A percentile compares a stretch with the other conserved stretches of the same genome.
Conservation (phyloP, 352 stramenopile species). For the Aphanomyces cochlioides region DNA sequence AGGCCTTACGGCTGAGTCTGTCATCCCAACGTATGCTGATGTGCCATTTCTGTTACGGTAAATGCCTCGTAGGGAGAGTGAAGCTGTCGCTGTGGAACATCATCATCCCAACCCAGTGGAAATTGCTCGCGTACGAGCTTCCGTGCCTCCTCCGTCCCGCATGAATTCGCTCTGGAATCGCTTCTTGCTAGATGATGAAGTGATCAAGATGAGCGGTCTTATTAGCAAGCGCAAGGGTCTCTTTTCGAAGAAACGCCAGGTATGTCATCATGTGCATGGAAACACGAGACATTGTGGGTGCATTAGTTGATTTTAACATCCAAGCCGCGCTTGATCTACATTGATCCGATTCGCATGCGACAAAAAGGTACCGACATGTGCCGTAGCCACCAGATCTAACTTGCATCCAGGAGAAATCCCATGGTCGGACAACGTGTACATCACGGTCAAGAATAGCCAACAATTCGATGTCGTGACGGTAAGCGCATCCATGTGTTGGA, state of each 20-base stretch:
- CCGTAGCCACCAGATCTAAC: background rate
- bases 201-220: constrained; percentile 81
- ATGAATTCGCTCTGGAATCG: constrained; percentile 82
- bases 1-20: constrained; percentile 61
- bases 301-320: constrained; percentile 75
- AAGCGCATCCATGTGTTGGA: background rate
- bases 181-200: constrained; percentile 82
- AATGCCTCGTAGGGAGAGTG: constrained; percentile 16
- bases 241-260: constrained; percentile 85
- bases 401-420: constrained; percentile 59
- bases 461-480: constrained; percentile 86
- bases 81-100: background rate
- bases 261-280: constrained; percentile 23
- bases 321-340: constrained; percentile 85
- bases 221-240: constrained; percentile 60
- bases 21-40: constrained; percentile 48
- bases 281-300: background rate
- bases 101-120: constrained; percentile 62
- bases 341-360: constrained; percentile 87
- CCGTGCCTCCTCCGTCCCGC: constrained; percentile 56
- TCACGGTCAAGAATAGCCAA: constrained; percentile 78
- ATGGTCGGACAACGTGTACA: constrained; percentile 81
- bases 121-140: constrained; percentile 68
- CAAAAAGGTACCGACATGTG: constrained; percentile 53
- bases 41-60: background rate